A percentile compares a stretch with the other conserved stretches of the same genome.
These are phyloP conservation scores for Punctularia strigosozonata DNA, from an alignment of 768 basidiomycete species.

Conservation along the genomic window DNA sequence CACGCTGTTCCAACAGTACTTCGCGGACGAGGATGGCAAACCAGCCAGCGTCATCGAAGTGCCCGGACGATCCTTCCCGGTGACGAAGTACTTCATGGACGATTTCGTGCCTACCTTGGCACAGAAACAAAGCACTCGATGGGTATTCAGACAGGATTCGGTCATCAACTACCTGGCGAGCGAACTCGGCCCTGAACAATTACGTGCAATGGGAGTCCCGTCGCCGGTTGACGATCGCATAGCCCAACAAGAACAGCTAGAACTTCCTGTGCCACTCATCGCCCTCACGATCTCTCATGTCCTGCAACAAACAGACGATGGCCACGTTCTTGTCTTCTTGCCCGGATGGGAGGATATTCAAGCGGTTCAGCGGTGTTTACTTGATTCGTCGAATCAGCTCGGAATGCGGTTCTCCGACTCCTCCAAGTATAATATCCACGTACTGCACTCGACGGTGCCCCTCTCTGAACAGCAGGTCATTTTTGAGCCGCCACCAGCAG, in stretches of 20 bases:
- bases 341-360: slow-evolving; percentile 93
- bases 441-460: slow-evolving; percentile 85
- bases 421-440: slow-evolving; percentile 53
- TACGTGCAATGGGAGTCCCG: too few relatives aligned
- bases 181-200: slow-evolving; percentile 44
- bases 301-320: slow-evolving; percentile 58
- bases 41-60: slow-evolving; percentile 67
- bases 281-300: slow-evolving; percentile 76
- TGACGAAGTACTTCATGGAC: slow-evolving; percentile 70
- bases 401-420: slow-evolving; percentile 51
- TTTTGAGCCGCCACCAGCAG: slow-evolving; percentile 69
- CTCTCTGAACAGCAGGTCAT: slow-evolving; percentile 81
- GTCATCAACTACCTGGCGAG: slow-evolving; percentile 62
- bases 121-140: slow-evolving; percentile 25
- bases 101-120: slow-evolving; percentile 51
- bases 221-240: slow-evolving; percentile 30
- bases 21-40: slow-evolving; percentile 45
- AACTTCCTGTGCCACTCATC: slow-evolving; percentile 71
- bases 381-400: slow-evolving; percentile 34
- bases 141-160: slow-evolving; percentile 62
- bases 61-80: slow-evolving; percentile 89
- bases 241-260: too few relatives aligned
- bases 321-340: slow-evolving; percentile 83
- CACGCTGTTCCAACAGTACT: slow-evolving; percentile 80
- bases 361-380: slow-evolving; percentile 53